Percentiles rank a stretch among this genome's conserved stretches.
Evolutionary conservation across 2,329 filamentous ascomycete species (phyloP).

Genomic region (Raffaelea albimanens): DNA sequence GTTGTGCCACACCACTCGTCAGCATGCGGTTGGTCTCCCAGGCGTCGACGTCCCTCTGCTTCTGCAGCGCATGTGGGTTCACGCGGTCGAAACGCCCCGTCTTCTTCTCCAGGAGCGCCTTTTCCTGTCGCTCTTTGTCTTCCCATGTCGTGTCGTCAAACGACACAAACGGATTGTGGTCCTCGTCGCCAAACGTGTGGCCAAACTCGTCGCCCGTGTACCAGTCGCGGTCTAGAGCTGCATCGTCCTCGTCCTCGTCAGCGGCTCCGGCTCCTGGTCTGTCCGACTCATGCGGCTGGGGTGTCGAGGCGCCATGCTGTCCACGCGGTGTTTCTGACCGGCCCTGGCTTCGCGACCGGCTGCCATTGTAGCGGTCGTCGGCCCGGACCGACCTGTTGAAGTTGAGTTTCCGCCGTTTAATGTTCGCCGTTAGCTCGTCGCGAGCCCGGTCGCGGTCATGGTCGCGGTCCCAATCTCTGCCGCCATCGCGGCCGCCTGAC

Average conservation of each 20-base stretch:
- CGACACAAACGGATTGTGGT: slow-evolving; percentile 83
- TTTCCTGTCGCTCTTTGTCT: slow-evolving; percentile 59
- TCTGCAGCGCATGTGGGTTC: slow-evolving; percentile 68
- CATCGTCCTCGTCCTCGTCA: slow-evolving; percentile 58
- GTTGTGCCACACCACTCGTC: slow-evolving; percentile 87
- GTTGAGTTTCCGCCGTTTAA: slow-evolving; percentile 55
- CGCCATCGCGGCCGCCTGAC: slow-evolving; percentile 14
- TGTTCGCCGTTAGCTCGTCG: slow-evolving; percentile 24
- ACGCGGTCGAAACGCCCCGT: slow-evolving; percentile 55
- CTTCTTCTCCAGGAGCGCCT: slow-evolving; percentile 71
- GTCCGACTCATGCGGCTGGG: slow-evolving; percentile 43
- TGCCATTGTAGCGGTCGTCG: slow-evolving; percentile 47
- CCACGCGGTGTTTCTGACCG: slow-evolving; percentile 14
- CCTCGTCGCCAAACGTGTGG: slow-evolving; percentile 80
- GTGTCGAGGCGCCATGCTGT: slow-evolving; percentile 19
- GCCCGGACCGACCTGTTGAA: slow-evolving; percentile 37
- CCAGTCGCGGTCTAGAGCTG: slow-evolving; percentile 82
- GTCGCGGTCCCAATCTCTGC: background rate
- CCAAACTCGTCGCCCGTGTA: slow-evolving; percentile 77
- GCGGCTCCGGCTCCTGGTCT: slow-evolving; percentile 50
- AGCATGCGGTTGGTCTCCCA: slow-evolving; percentile 99
- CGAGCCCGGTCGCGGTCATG: slow-evolving; percentile 1
- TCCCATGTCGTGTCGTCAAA: slow-evolving; percentile 67
- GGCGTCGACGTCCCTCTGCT: slow-evolving; percentile 89
- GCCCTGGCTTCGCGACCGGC: slow-evolving; percentile 34